A percentile compares a stretch with the other conserved stretches of the same genome.
phyloP scores from a whole-genome alignment of 176 grass and related monocot genomes.

The Phoenix dactylifera region DNA sequence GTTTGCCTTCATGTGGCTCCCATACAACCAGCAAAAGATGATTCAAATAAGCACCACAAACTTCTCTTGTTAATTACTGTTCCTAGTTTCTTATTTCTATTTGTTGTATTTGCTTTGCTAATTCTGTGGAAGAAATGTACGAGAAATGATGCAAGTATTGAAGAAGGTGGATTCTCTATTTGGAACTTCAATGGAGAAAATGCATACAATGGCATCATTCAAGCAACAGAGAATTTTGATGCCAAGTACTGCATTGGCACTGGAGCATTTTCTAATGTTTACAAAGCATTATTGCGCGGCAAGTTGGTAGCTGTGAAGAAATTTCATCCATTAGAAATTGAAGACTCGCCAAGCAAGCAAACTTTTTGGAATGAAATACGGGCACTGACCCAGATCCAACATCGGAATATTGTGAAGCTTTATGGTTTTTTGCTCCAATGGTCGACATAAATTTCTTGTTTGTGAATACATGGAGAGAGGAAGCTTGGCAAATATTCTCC shows the following conservation, averaged over 20 bases:
- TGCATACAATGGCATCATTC: constrained; percentile 13
- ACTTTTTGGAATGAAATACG: constrained; percentile 14
- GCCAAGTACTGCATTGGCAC: constrained; percentile 11
- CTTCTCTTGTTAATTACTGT: too few species aligned
- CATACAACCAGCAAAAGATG: too few species aligned
- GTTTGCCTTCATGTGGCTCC: too few species aligned
- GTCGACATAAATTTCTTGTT: constrained; percentile 15
- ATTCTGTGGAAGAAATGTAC: too few species aligned
- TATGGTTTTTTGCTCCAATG: constrained; percentile 20
- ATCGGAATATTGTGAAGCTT: constrained; percentile 19
- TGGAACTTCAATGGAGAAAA: constrained; percentile 22
- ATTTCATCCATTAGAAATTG: neutral
- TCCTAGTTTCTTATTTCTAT: too few species aligned
- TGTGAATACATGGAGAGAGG: constrained; percentile 8
- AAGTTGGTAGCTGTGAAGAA: constrained; percentile 20
- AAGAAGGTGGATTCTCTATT: neutral
- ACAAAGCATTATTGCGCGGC: constrained; percentile 5
- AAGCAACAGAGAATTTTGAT: constrained; percentile 13
- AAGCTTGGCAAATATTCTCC: too few species aligned
- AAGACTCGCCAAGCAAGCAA: neutral
- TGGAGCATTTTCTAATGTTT: constrained; percentile 15
- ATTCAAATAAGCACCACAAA: too few species aligned
- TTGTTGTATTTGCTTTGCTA: too few species aligned
- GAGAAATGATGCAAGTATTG: too few species aligned
- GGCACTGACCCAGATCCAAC: constrained; percentile 12